Conservation (phyloP, 2,329 filamentous ascomycete species). For the Epichloe sibirici region DNA sequence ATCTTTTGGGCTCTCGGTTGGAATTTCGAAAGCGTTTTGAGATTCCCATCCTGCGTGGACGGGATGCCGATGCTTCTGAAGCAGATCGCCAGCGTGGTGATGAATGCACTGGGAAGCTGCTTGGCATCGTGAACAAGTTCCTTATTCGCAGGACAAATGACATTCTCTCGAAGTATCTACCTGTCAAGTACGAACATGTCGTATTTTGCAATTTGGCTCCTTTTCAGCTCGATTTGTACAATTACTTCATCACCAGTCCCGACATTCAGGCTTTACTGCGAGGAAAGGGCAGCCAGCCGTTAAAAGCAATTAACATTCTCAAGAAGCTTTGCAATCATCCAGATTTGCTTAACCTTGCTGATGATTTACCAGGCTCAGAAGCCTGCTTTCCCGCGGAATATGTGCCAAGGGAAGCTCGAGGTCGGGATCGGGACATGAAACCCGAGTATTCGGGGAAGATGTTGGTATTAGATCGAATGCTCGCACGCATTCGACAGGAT, state of each 20-base stretch:
- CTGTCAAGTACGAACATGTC: constrained; percentile 97
- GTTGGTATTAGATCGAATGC: constrained; percentile 95
- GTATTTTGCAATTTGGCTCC: constrained; percentile 93
- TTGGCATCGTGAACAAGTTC: constrained; percentile 88
- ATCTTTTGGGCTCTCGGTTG: constrained; percentile 72
- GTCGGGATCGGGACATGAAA: constrained; percentile 83
- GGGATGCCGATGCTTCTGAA: constrained; percentile 82
- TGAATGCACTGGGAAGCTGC: constrained; percentile 67
- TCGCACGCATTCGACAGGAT: constrained; percentile 85
- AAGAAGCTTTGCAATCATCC: constrained; percentile 99
- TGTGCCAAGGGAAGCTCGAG: constrained; percentile 73
- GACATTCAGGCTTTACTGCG: constrained; percentile 85
- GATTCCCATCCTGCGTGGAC: constrained; percentile 78
- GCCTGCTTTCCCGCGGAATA: constrained; percentile 73
- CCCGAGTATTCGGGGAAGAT: constrained; percentile 98
- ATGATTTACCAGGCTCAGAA: constrained; percentile 81
- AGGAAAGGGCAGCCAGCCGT: constrained; percentile 87
- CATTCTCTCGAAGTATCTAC: constrained; percentile 92
- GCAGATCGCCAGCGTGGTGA: constrained; percentile 73
- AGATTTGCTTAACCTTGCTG: constrained; percentile 71
- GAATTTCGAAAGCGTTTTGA: constrained; percentile 95
- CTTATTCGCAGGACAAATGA: constrained; percentile 97
- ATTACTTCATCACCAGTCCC: constrained; percentile 91
- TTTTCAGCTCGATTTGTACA: constrained; percentile 89
- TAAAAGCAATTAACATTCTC: constrained; percentile 91